Percentiles rank a stretch among this genome's conserved stretches.
Conservation (phyloP, 2,329 filamentous ascomycete genomes). For the Alternaria postmessia region DNA sequence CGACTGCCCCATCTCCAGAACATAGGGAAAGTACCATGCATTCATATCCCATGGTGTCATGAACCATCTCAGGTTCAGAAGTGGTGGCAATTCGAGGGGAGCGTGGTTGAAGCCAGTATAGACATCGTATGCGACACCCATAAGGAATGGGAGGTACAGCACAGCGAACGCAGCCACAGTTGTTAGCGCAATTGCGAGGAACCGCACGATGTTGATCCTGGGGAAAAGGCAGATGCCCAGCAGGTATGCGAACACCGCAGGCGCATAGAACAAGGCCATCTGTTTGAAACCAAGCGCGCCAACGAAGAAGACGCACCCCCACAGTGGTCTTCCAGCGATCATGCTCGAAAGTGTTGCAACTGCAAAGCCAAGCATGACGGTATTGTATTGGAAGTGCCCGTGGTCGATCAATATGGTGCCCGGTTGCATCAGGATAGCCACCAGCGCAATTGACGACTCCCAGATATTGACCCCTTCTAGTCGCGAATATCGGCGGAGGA, state of each 20-base stretch:
- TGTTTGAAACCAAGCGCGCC: slow-evolving; percentile 96
- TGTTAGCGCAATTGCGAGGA: slow-evolving; percentile 77
- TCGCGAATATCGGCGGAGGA: slow-evolving; percentile 81
- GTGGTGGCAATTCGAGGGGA: slow-evolving; percentile 5
- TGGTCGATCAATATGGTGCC: slow-evolving; percentile 92
- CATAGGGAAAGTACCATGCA: slow-evolving; percentile 74
- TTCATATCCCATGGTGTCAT: slow-evolving; percentile 64
- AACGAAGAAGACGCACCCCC: slow-evolving; percentile 94
- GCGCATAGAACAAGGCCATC: slow-evolving; percentile 98
- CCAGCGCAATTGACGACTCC: slow-evolving; percentile 84
- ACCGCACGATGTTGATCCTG: slow-evolving; percentile 69
- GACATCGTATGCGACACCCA: slow-evolving; percentile 74
- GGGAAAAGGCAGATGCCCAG: slow-evolving; percentile 87
- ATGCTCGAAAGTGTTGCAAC: slow-evolving; percentile 89
- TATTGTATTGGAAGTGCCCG: slow-evolving; percentile 97
- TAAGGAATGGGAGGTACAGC: slow-evolving; percentile 76
- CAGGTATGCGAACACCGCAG: slow-evolving; percentile 89
- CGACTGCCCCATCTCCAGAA: slow-evolving; percentile 83
- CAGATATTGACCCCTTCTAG: slow-evolving; percentile 80
- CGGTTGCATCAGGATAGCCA: slow-evolving; percentile 91
- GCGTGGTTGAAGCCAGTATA: slow-evolving; percentile 67
- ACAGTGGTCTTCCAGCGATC: slow-evolving; percentile 81
- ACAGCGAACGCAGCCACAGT: slow-evolving; percentile 78
- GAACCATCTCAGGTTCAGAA: slow-evolving; percentile 15
- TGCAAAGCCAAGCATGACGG: slow-evolving; percentile 94